Conservation (phyloP, 768 basidiomycete genomes). For the Suillus fuscotomentosus region DNA sequence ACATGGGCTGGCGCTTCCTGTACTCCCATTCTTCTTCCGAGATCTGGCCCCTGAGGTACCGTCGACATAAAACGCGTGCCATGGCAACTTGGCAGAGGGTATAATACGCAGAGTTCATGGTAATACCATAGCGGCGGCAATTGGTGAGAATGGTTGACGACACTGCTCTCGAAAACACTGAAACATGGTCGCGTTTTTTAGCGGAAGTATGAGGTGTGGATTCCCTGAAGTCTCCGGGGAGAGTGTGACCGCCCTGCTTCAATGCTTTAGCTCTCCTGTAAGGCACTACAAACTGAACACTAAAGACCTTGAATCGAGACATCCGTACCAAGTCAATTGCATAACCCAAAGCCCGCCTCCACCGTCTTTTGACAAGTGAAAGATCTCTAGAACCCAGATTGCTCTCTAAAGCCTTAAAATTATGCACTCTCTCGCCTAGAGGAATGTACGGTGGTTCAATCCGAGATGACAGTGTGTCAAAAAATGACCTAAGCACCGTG, state of each 20-base stretch:
- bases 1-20: slow-evolving; percentile 48
- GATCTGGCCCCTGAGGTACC: slow-evolving; percentile 45
- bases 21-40: slow-evolving; percentile 49
- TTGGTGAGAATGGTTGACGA: slow-evolving; percentile 31
- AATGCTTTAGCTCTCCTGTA: slow-evolving; percentile 3
- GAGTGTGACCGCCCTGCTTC: slow-evolving; percentile 53
- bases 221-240: slow-evolving; percentile 40
- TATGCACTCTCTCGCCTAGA: slow-evolving; percentile 36
- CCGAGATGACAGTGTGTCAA: slow-evolving; percentile 34
- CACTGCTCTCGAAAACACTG: slow-evolving; percentile 26
- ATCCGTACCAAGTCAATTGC: slow-evolving; percentile 34
- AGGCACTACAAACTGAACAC: not conserved
- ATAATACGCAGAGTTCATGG: slow-evolving; percentile 49
- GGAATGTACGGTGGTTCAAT: slow-evolving; percentile 15
- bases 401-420: slow-evolving; percentile 40
- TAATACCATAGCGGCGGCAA: slow-evolving; percentile 42
- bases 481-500: slow-evolving; percentile 41
- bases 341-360: slow-evolving; percentile 44
- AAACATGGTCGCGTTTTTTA: slow-evolving; percentile 25
- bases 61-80: slow-evolving; percentile 45
- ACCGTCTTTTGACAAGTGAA: slow-evolving; percentile 36
- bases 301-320: slow-evolving; percentile 34
- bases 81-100: slow-evolving; percentile 50
- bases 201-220: slow-evolving; percentile 40
- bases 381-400: slow-evolving; percentile 31